These are phyloP conservation scores for Paracoccidioides brasiliensis DNA, from an alignment of 2,329 filamentous ascomycete species.

Conservation along the genomic window DNA sequence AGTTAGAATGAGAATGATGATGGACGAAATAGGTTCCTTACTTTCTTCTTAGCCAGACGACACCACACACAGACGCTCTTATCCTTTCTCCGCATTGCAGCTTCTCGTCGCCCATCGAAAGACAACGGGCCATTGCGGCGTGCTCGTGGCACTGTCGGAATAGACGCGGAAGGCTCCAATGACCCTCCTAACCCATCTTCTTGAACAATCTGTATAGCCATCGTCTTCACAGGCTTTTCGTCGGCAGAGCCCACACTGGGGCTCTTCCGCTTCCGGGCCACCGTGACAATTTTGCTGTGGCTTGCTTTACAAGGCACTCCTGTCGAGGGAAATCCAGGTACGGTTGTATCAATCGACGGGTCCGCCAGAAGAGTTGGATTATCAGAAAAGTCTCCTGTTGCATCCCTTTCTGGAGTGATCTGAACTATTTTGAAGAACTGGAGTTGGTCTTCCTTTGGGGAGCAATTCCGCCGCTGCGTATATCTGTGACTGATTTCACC, in stretches of 20 bases:
- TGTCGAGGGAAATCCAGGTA: not conserved
- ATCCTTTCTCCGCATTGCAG: conserved; percentile 30
- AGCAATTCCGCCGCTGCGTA: not conserved
- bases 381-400: not conserved
- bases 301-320: not conserved
- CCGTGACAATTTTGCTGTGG: conserved; percentile 5
- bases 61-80: conserved; percentile 34
- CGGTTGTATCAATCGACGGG: not conserved
- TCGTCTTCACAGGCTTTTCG: conserved; percentile 14
- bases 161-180: conserved; percentile 26
- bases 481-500: not conserved
- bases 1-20: conserved; percentile 5
- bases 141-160: conserved; percentile 30
- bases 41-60: conserved; percentile 33
- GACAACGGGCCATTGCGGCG: conserved; percentile 31
- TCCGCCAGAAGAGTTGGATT: not conserved
- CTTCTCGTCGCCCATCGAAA: conserved; percentile 28
- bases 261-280: conserved; percentile 26
- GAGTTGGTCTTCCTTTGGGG: not conserved
- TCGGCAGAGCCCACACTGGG: conserved; percentile 17
- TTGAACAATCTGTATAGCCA: conserved; percentile 31
- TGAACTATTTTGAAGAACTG: not conserved
- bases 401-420: not conserved
- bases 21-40: conserved; percentile 11
- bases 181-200: conserved; percentile 32